phyloP scores from a whole-genome alignment of 2,329 filamentous ascomycete species.

The Bipolaris victoriae region DNA sequence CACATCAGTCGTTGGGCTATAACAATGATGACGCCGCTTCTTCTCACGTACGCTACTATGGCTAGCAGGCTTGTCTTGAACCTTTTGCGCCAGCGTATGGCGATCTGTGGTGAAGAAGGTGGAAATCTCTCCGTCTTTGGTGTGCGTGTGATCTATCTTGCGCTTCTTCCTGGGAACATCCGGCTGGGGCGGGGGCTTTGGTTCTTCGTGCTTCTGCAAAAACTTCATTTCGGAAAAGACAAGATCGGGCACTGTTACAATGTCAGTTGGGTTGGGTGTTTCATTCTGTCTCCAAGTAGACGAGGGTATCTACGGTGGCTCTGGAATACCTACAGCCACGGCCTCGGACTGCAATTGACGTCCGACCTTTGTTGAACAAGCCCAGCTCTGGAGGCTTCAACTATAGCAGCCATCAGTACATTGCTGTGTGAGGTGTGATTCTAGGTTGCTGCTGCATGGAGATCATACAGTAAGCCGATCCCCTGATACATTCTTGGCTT shows the following conservation, averaged over 20 bases:
- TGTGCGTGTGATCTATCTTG: constrained; percentile 39
- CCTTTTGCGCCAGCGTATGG: constrained; percentile 33
- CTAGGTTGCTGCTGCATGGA: constrained; percentile 6
- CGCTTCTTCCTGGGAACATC: constrained; percentile 36
- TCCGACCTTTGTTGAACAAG: constrained; percentile 57
- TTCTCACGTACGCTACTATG: constrained; percentile 2
- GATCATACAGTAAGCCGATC: constrained; percentile 56
- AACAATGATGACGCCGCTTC: constrained; percentile 17
- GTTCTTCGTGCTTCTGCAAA: constrained; percentile 47
- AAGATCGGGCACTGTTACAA: constrained; percentile 56
- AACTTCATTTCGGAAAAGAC: constrained; percentile 60
- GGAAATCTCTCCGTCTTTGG: constrained; percentile 53
- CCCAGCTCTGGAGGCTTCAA: constrained; percentile 53
- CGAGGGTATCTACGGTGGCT: not conserved
- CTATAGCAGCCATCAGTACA: constrained; percentile 45
- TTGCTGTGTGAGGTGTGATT: constrained; percentile 1
- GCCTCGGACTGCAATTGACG: constrained; percentile 53
- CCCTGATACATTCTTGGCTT: constrained; percentile 53
- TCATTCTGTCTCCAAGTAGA: not conserved
- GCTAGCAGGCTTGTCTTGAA: constrained; percentile 24
- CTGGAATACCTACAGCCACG: constrained; percentile 48
- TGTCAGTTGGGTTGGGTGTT: constrained; percentile 18
- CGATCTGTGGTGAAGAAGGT: constrained; percentile 51
- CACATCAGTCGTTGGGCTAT: constrained; percentile 21
- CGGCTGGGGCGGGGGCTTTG: constrained; percentile 33